Evolutionary conservation across 148 eudicot genomes (phyloP).

Genomic region (Nepenthes mirabilis): DNA sequence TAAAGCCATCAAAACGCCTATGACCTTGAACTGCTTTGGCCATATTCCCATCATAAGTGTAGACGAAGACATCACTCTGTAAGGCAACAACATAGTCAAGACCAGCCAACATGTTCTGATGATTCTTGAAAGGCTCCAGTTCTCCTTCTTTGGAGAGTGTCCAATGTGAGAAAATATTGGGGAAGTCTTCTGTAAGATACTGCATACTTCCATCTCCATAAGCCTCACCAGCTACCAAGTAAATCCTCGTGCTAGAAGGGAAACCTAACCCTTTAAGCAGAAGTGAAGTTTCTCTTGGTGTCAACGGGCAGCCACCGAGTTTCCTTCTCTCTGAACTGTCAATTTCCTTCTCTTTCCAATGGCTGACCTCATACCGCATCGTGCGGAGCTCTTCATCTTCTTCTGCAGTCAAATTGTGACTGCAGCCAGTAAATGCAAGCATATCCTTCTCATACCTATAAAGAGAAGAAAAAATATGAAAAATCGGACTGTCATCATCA

Average conservation of each 20-base stretch:
- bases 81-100: constrained; percentile 88
- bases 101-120: constrained; percentile 97
- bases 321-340: constrained; percentile 71
- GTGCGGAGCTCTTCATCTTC: constrained; percentile 77
- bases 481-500: background rate
- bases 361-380: constrained; percentile 83
- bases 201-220: constrained; percentile 87
- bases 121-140: constrained; percentile 59
- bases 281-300: constrained; percentile 88
- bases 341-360: constrained; percentile 98
- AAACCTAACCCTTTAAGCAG: constrained; percentile 71
- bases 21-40: constrained; percentile 99
- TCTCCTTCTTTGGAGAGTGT: constrained; percentile 65
- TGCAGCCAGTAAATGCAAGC: constrained; percentile 99
- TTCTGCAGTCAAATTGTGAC: constrained; percentile 71
- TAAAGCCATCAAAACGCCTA: constrained; percentile 80
- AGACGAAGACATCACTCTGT: constrained; percentile 74
- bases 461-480: constrained; percentile 3
- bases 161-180: constrained; percentile 75
- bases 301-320: constrained; percentile 87
- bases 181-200: constrained; percentile 52
- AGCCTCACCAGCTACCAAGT: constrained; percentile 95
- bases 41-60: constrained; percentile 98
- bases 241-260: constrained; percentile 69
- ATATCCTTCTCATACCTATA: constrained; percentile 97